Base-by-base conservation (phyloP, 345 rosid genomes). In the Bretschneidera sinensis region DNA sequence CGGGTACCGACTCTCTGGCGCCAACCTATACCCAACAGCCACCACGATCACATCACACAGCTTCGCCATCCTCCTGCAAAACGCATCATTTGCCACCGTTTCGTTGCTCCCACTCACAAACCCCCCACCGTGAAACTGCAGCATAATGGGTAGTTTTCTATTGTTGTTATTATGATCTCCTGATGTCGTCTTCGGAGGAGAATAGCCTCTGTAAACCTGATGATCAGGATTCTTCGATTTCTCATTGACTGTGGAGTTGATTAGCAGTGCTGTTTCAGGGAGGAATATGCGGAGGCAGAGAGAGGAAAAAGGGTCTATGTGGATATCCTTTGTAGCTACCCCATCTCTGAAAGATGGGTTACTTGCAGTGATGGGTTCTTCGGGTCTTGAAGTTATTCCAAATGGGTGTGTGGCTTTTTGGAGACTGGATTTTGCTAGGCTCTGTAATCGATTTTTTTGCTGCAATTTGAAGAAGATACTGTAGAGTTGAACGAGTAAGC, bases 101-200 rank as follows among this genome's bases (percentile, higher is more conserved):
- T 76, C 88, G 52, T 82, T 84, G 57, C 96, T 83, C 65, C 96
- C 96, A 20, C 87, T 76, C 33, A 89, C 90, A 59, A 86, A 89
- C 59, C 91, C 97, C n/a, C n/a, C n/a, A n/a, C n/a, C n/a, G n/a
- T n/a, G n/a, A n/a, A 92, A 92, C 83, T 87, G 96, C 80, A 89
- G 53, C 75, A 89, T 77, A 74, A 87, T 85, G 23, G 98, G 96
- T 43, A 92, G 66, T 73, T 67, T 87, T 75, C 85, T 61, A 56
- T 67, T 62, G 47, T 62, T 63, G 33, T 77, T 55, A 10, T 51
- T 64, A 23, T 74, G 58, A 39, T 69, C 78, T 51, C 31, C 57
- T 18, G 34, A 33, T 53, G 24, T 60, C 22, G 43, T 31, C 53
- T 21, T 57, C 23, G 56, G 21, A 6, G 63, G 55, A 55, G 65